These are phyloP conservation scores for Volvox africanus DNA, from an alignment of 139 green algal species.

Conservation along the genomic window DNA sequence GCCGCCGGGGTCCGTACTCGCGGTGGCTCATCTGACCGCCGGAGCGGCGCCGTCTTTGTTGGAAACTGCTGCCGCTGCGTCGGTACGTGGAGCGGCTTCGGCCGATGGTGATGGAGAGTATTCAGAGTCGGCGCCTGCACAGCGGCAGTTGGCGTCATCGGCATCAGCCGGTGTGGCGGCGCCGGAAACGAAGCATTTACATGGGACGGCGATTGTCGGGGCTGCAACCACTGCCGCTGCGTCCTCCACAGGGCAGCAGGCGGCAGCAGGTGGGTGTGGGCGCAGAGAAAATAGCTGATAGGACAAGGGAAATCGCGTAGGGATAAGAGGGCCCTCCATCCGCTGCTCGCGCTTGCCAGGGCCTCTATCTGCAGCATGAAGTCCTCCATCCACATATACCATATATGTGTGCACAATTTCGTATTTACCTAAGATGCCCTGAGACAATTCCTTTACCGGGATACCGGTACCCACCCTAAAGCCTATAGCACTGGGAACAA, in stretches of 20 bases:
- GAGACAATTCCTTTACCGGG: too few species aligned
- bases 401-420: too few species aligned
- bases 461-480: too few species aligned
- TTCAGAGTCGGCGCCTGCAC: background rate
- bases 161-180: background rate
- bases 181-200: too few species aligned
- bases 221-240: background rate
- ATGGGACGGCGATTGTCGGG: too few species aligned
- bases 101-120: background rate
- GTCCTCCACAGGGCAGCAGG: conserved; percentile 12
- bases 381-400: too few species aligned
- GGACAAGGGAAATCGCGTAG: too few species aligned
- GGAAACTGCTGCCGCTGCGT: background rate
- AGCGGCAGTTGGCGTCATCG: background rate
- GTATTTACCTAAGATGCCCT: too few species aligned
- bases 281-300: background rate
- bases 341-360: too few species aligned
- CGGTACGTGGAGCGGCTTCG: background rate
- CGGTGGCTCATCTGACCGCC: background rate
- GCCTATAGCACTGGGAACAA: too few species aligned
- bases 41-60: background rate
- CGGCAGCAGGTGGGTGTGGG: conserved; percentile 2
- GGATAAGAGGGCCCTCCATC: too few species aligned
- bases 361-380: too few species aligned
- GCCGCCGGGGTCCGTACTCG: background rate